Conservation (phyloP, 345 rosid species). For the Populus ilicifolia region DNA sequence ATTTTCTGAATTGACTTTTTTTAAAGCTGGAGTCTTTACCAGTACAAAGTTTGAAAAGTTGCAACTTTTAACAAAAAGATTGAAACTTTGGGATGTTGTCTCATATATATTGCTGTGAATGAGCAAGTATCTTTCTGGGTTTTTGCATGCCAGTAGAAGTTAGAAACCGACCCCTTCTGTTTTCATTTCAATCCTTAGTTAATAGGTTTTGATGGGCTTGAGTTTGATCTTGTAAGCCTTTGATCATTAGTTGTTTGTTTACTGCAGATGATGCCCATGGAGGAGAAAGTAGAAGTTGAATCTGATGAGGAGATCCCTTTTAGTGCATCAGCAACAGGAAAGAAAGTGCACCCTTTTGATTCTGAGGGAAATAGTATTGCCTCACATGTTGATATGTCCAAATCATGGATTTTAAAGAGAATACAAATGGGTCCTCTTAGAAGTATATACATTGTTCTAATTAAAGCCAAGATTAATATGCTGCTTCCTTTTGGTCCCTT, state of each 20-base stretch:
- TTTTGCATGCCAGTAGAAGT: no score
- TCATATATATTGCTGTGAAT: no score
- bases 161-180: no score
- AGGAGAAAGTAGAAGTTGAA: constrained; percentile 29
- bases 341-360: constrained; percentile 31
- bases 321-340: constrained; percentile 28
- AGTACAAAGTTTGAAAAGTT: no score
- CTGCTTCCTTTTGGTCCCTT: constrained; percentile 36
- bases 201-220: no score
- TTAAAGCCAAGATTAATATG: constrained; percentile 46
- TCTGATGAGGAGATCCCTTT: constrained; percentile 46
- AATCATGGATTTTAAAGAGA: constrained; percentile 21
- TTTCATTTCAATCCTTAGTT: no score
- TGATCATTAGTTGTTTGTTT: neutral
- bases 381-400: constrained; percentile 3
- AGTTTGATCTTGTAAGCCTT: no score
- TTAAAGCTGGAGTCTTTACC: no score
- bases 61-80: no score
- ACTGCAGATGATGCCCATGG: constrained; percentile 30
- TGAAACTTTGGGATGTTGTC: no score
- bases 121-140: no score
- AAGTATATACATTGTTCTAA: constrained; percentile 35
- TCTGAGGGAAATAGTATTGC: constrained; percentile 16
- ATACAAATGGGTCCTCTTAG: constrained; percentile 23
- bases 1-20: no score